Base-by-base conservation (phyloP, 805 yeast species). In the Metschnikowia colocasiae region DNA sequence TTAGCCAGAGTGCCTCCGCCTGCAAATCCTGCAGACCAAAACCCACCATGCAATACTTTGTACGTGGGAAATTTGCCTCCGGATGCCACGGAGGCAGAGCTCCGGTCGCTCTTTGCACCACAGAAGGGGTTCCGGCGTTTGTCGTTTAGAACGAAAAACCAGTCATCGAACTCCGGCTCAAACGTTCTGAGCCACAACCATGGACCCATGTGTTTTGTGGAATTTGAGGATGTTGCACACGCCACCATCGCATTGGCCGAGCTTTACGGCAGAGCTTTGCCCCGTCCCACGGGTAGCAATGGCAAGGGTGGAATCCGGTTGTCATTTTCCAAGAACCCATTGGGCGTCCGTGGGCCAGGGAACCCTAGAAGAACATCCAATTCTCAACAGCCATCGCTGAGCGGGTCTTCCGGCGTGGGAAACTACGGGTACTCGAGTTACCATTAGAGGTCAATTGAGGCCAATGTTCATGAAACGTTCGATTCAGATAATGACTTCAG, bases 191-290 rank as follows among this genome's bases (percentile, higher is more conserved):
- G 59, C 36, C 71, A 68, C 49, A 78, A 80, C 55, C 95, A 86
- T 69, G 98, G 99, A 4, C 99, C 99, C 46, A 94, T 94, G 98
- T 94, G 99, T 67, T 94, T 94, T 75, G 99, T 94, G 46, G 99
- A 94, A 72, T 94, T 94, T 71, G 99, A 94, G 58, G 97, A 92
- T 64, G 96, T 94, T 44, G 83, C 86, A 3, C 85, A 81, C 67
- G 99, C 99, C 1, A 89, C 98, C 1, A 78, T 88, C 59, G 97
- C 98, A 0, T 74, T 94, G 50, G 96, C 96, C 27, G 97, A 91
- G 67, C 73, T 94, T 41, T 94, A 94, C 62, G 99, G 99, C 13
- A 77, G 94, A 53, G 89, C 94, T 9, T 76, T 94, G 59, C 95
- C 96, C 26, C 79, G 97, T 60, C 79, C 88, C 3, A 82, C 82